Percentiles rank a stretch among this genome's conserved stretches.
These are phyloP conservation scores for Alloascoidea hylecoeti DNA, from an alignment of 805 yeast genomes.

Conservation along the genomic window DNA sequence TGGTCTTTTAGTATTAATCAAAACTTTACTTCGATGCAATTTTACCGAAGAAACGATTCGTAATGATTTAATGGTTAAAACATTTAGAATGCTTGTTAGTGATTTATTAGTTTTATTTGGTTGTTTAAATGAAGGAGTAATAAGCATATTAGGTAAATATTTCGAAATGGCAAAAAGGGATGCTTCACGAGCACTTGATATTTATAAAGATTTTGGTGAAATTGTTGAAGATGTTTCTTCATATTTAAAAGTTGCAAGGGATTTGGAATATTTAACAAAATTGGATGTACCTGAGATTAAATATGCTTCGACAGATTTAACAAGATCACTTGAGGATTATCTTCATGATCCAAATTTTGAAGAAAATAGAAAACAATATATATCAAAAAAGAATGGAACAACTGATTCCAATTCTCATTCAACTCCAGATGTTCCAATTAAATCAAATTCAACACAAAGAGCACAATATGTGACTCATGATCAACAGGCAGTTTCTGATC, in stretches of 20 bases:
- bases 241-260: conserved; percentile 65
- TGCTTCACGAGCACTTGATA: conserved; percentile 55
- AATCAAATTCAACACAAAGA: too few relatives aligned
- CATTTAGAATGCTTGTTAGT: conserved; percentile 59
- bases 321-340: conserved; percentile 62
- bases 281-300: conserved; percentile 71
- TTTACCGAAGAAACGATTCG: conserved; percentile 55
- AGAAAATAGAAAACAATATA: conserved; percentile 42
- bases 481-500: too few relatives aligned
- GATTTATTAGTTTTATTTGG: conserved; percentile 63
- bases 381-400: conserved; percentile 30
- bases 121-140: conserved; percentile 69
- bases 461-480: too few relatives aligned
- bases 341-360: conserved; percentile 56
- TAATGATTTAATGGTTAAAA: conserved; percentile 56
- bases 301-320: conserved; percentile 77
- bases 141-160: conserved; percentile 63
- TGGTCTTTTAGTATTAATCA: conserved; percentile 61
- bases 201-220: conserved; percentile 60
- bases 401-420: too few relatives aligned
- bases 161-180: conserved; percentile 63
- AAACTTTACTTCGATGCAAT: conserved; percentile 44
- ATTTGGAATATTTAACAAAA: conserved; percentile 57
- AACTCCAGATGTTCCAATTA: too few relatives aligned
- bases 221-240: conserved; percentile 65